Evolutionary conservation across 202 grass and related monocot species (phyloP).

Genomic region (Miscanthus sacchariflorus): DNA sequence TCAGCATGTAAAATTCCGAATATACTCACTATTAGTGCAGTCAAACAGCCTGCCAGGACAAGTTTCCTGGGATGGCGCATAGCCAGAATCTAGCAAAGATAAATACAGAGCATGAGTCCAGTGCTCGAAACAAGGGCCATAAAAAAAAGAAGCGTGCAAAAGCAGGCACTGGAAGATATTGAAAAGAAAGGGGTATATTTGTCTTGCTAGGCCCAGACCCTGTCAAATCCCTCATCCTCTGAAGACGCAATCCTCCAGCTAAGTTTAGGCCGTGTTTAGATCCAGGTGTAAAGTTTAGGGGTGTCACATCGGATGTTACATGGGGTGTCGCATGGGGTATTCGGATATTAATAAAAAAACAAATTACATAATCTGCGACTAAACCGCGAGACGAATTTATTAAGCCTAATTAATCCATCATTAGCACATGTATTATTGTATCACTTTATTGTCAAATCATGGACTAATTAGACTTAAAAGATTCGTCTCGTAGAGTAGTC

Average conservation of each 20-base stretch:
- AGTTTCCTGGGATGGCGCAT: conserved; percentile 93
- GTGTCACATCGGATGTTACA: no score
- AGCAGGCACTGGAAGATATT: conserved; percentile 28
- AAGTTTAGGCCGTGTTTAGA: no score
- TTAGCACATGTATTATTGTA: no score
- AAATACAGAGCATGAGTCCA: conserved; percentile 28
- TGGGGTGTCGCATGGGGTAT: no score
- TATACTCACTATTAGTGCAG: conserved; percentile 76
- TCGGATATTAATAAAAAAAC: no score
- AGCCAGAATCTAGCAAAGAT: conserved; percentile 82
- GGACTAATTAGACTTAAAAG: no score
- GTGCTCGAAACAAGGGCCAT: conserved; percentile 23
- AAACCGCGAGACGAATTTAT: no score
- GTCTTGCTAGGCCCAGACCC: conserved; percentile 29
- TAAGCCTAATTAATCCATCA: no score
- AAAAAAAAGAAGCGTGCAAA: background rate
- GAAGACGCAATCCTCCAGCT: conserved; percentile 15
- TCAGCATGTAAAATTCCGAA: background rate
- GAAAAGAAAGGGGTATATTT: conserved; percentile 24
- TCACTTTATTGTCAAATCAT: no score
- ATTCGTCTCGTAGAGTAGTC: no score
- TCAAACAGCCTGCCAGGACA: conserved; percentile 81
- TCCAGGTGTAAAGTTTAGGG: no score
- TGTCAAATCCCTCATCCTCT: conserved; percentile 26
- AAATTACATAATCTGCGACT: no score